Base-by-base conservation (phyloP, 495 filamentous ascomycete species). In the Aspergillus carlsbadensis region DNA sequence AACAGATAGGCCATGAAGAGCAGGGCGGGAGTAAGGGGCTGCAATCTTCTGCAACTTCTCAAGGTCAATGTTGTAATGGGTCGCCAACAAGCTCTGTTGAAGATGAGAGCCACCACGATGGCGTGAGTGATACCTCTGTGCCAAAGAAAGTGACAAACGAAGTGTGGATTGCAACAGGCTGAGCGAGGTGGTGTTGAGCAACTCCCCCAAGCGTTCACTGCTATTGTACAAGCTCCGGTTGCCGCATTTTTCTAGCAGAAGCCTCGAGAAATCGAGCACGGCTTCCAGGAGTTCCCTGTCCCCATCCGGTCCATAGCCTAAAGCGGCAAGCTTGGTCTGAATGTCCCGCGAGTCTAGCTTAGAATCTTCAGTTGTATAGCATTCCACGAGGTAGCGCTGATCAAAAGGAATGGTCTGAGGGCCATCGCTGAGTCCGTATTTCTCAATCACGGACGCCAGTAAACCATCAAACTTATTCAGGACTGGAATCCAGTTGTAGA, bases 401-500 rank as follows among this genome's bases (percentile, higher is more conserved):
- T 76, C 74, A 61, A 97, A 94, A 31, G 86, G 82, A 62, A 84
- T 81, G 29, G 78, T 85, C 67, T 99, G 94, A 7, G 91, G 90
- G 5, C 90, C 91, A 46, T 86, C 82, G 52, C 84, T 83, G 29
- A 99, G 79, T 57, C 81, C 84, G 73, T 99, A 98, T 62, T 85
- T 88, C 34, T 86, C 78, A 68, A 85, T 91, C 66, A 92, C 88
- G 22, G 83, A 81, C 54, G 95, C 90, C 15, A 98, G 76, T 54
- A 97, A 84, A 57, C 82, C 81, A 71, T 99, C 95, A 70, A 99
- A 98, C 56, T 92, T 87, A 73, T 99, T 93, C 43, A 99, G 77
- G 37, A 96, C 80, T 31, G 89, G 86, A 65, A 98, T 97, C 95
- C 95, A 99, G 78, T 99, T 92, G 65, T 98, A 98, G 40, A 98